Percentiles rank a stretch among this genome's conserved stretches.
Conservation (phyloP, 768 basidiomycete genomes). For the Hysterangium stoloniferum region DNA sequence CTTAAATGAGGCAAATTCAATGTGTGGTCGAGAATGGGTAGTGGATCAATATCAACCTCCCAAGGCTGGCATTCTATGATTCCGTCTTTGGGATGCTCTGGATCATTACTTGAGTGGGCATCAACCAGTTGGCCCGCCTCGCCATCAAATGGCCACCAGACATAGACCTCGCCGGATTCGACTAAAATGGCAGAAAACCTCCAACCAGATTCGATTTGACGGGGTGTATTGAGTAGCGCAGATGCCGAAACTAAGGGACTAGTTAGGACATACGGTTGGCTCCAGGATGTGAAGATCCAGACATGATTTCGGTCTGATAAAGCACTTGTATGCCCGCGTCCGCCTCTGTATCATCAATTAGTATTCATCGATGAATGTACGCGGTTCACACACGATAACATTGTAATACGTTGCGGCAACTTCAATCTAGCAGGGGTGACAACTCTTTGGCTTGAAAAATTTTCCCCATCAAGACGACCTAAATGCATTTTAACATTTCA, state of each 20-base stretch:
- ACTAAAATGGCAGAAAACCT: conserved; percentile 67
- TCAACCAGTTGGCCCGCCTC: conserved; percentile 31
- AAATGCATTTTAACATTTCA: too few species aligned
- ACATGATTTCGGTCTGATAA: conserved; percentile 52
- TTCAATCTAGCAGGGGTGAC: conserved; percentile 46
- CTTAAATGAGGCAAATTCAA: conserved; percentile 42
- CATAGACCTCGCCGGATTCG: conserved; percentile 59
- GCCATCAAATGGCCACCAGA: conserved; percentile 64
- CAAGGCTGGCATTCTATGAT: conserved; percentile 56
- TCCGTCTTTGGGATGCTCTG: conserved; percentile 30
- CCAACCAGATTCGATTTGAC: conserved; percentile 75
- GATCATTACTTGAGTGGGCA: conserved; percentile 39
- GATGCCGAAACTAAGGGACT: conserved; percentile 31
- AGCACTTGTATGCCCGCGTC: conserved; percentile 61
- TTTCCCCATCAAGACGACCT: too few species aligned
- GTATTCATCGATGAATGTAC: background rate
- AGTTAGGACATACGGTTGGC: conserved; percentile 59
- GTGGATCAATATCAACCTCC: conserved; percentile 47
- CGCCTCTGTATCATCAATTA: conserved; percentile 46
- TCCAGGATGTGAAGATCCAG: conserved; percentile 76
- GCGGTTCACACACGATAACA: conserved; percentile 46
- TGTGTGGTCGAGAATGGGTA: conserved; percentile 53
- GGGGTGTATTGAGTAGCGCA: conserved; percentile 39
- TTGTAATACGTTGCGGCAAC: conserved; percentile 50
- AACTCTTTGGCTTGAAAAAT: too few species aligned